Conservation (phyloP, 192 early-diverging fungal genomes). For the Gigaspora rosea region DNA sequence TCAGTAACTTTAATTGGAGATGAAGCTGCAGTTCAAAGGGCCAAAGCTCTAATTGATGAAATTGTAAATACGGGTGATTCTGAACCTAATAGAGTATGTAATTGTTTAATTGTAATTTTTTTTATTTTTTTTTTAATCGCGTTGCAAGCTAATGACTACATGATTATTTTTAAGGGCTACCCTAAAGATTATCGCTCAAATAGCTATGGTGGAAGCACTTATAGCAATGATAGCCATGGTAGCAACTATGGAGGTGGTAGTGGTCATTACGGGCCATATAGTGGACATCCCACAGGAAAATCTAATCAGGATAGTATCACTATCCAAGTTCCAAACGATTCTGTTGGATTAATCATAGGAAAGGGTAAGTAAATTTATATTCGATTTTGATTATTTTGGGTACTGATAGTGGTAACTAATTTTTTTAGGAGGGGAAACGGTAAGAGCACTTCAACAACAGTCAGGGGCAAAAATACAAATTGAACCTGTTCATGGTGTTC, state of each 20-base stretch:
- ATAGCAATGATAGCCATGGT: slow-evolving; percentile 17
- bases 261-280: slow-evolving; percentile 37
- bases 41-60: slow-evolving; percentile 75
- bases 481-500: slow-evolving; percentile 46
- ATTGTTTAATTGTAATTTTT: too few relatives aligned
- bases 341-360: slow-evolving; percentile 57
- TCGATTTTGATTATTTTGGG: background rate
- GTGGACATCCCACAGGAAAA: slow-evolving; percentile 41
- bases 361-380: slow-evolving; percentile 37
- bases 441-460: slow-evolving; percentile 58
- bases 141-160: background rate
- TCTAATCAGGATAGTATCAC: slow-evolving; percentile 44
- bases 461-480: slow-evolving; percentile 65
- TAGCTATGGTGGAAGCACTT: slow-evolving; percentile 22
- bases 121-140: background rate
- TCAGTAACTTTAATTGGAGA: slow-evolving; percentile 71
- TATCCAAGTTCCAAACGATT: slow-evolving; percentile 62
- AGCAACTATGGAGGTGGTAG: slow-evolving; percentile 20
- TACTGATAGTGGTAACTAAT: slow-evolving; percentile 35
- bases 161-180: background rate
- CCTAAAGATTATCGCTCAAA: slow-evolving; percentile 22
- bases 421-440: slow-evolving; percentile 61
- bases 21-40: slow-evolving; percentile 64
- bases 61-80: slow-evolving; percentile 55
- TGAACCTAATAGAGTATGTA: slow-evolving; percentile 20